A percentile compares a stretch with the other conserved stretches of the same genome.
Conservation (phyloP, 1,139 yeast species). For the Diutina sp. region DNA sequence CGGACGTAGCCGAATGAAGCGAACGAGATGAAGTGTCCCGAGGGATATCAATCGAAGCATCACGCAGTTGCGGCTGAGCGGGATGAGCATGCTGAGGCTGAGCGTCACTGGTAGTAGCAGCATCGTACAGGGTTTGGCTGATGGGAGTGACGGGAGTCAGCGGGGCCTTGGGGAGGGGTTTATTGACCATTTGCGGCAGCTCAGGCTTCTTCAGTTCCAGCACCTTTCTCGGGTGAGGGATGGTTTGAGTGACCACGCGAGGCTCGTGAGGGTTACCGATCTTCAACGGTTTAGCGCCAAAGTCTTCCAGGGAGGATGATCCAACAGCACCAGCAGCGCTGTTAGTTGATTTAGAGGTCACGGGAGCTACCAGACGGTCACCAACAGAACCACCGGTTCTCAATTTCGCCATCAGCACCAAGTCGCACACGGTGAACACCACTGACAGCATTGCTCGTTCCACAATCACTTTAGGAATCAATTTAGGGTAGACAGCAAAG, state of each 20-base stretch:
- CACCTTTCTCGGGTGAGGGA: background rate
- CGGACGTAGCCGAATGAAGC: background rate
- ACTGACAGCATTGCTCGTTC: constrained; percentile 54
- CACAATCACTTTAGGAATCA: constrained; percentile 61
- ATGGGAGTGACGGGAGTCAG: background rate
- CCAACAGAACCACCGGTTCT: background rate
- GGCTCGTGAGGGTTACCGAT: background rate
- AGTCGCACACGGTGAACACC: background rate
- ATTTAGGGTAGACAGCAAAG: constrained; percentile 46
- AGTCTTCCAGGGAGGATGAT: background rate
- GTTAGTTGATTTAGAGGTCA: background rate
- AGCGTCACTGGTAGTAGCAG: background rate
- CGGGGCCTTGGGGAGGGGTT: background rate
- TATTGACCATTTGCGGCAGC: background rate
- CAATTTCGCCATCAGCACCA: background rate
- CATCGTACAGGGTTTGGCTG: background rate
- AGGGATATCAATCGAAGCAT: background rate
- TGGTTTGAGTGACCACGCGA: background rate
- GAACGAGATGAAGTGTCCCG: background rate
- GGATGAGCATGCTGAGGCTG: too few relatives aligned
- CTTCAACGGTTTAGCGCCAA: background rate
- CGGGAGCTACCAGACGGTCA: background rate
- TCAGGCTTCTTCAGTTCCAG: background rate
- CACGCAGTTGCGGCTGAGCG: background rate
- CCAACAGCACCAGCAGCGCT: background rate